These are phyloP conservation scores for Yarrowia sp. DNA, from an alignment of 805 yeast species.

Conservation along the genomic window DNA sequence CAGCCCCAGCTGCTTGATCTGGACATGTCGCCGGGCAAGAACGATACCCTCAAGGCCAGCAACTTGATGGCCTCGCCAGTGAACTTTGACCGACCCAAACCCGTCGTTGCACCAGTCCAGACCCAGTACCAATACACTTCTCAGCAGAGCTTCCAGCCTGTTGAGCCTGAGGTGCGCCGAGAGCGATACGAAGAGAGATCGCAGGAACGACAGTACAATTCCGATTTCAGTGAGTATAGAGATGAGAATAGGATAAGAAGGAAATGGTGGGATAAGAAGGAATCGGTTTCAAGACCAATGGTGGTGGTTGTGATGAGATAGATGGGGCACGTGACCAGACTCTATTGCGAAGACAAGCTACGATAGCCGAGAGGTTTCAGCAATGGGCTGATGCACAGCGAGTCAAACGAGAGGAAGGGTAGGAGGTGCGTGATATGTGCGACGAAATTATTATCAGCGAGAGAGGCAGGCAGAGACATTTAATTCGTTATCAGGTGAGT, in stretches of 20 bases:
- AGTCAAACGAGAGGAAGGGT: not conserved
- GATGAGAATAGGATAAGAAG: not conserved
- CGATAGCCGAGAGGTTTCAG: not conserved
- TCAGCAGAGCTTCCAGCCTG: slow-evolving; percentile 9
- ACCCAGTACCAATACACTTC: slow-evolving; percentile 13
- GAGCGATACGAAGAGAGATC: slow-evolving; percentile 11
- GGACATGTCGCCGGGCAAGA: slow-evolving; percentile 22
- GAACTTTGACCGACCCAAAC: not conserved
- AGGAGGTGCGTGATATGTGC: not conserved
- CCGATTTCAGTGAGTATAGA: slow-evolving; percentile 21
- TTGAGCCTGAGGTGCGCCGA: not conserved
- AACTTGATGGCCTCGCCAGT: not conserved
- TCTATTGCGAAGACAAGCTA: not conserved
- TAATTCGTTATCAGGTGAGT: not conserved
- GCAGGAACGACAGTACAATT: slow-evolving; percentile 8
- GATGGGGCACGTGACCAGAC: not conserved
- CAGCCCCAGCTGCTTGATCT: slow-evolving; percentile 21
- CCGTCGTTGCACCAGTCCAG: not conserved
- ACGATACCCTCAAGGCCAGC: not conserved
- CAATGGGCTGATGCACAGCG: not conserved
- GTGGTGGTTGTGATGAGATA: not conserved
- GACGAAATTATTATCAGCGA: not conserved
- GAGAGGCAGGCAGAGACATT: not conserved
- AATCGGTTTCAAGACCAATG: not conserved
- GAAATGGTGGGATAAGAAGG: not conserved